Base-by-base conservation (phyloP, 257 asterid species). In the Solanum habrochaites region DNA sequence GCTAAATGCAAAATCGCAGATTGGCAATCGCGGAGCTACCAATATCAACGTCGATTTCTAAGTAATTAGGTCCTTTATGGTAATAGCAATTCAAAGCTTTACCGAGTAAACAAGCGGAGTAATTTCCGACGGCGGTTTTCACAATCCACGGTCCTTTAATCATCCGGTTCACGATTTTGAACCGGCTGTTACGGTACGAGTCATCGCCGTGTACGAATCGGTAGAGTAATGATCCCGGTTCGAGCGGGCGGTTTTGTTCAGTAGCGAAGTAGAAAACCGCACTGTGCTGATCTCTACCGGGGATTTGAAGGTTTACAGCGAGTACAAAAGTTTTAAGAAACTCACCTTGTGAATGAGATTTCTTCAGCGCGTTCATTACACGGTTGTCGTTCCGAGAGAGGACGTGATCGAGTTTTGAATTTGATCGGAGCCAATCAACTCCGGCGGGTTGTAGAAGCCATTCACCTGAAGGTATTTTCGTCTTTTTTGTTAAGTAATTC, bases 71-170 rank as follows among this genome's bases (percentile, higher is more conserved):
- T 16, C 98, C 98, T 3, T 90, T 90, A 43, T 93, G 91, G 56
- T 96, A 96, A 86, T 92, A 82, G 85, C 98, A 95, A 86, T 92
- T 96, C 90, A 96, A 89, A 20, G 99, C 98, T 89, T 89, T 93
- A 39, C 99, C 99, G 71, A 96, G 74, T 27, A 96, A 86, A 88
- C 99, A 96, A 25, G 98, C 98, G 42, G 98, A 93, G 86, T 96
- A 93, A 70, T 92, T 95, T 82, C 99, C 99, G 16, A 95, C 99
- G 13, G 99, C 94, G 72, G 98, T 87, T 73, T 91, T 94, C 86
- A 96, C 98, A 35, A 96, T 94, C 99, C 99, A 96, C 84, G 98
- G 99, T 12, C 99, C 99, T 75, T 94, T 94, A 3, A 95, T 94
- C 74, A 96, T 96, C 88, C 94, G 92, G 89, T 92, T 96, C 90